Evolutionary conservation across 192 early-diverging fungal species (phyloP).

Genomic region (Phycomyces nitens): DNA sequence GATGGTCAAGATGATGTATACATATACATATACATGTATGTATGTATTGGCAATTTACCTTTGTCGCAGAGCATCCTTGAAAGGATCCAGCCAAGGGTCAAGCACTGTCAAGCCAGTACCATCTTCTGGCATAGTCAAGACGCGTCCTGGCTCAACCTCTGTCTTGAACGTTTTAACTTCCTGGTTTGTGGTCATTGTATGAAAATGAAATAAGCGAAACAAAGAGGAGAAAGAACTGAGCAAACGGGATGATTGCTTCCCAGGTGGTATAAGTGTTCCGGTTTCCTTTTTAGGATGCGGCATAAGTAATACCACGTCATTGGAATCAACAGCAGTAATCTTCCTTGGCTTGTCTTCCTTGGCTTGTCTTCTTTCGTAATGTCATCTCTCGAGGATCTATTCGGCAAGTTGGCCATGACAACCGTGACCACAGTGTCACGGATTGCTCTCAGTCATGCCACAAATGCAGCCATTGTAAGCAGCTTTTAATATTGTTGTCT

Average conservation of each 20-base stretch:
- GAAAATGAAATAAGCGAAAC: background rate
- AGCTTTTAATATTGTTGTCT: background rate
- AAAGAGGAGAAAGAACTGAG: constrained; percentile 2
- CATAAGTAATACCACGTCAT: background rate
- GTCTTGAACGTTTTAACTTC: constrained; percentile 14
- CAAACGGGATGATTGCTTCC: background rate
- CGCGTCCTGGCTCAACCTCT: constrained; percentile 32
- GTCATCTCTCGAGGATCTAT: constrained; percentile 32
- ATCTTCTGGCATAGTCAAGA: constrained; percentile 36
- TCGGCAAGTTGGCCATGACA: constrained; percentile 33
- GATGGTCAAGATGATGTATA: background rate
- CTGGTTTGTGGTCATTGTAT: background rate
- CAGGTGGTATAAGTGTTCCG: too few relatives aligned
- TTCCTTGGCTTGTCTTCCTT: background rate
- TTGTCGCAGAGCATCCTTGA: constrained; percentile 53
- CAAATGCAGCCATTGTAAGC: constrained; percentile 35
- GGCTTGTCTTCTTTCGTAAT: constrained; percentile 2
- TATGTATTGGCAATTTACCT: constrained; percentile 40
- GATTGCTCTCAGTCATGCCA: constrained; percentile 33
- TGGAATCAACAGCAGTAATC: too few relatives aligned
- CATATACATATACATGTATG: background rate
- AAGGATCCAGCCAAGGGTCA: constrained; percentile 81
- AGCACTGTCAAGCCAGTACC: constrained; percentile 63
- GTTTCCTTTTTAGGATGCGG: constrained; percentile 2
- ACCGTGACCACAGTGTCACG: constrained; percentile 32